Evolutionary conservation across 306 rosid species (phyloP), one percentile per base, ranked within the genome.

Genomic region (Vigna radiata): DNA sequence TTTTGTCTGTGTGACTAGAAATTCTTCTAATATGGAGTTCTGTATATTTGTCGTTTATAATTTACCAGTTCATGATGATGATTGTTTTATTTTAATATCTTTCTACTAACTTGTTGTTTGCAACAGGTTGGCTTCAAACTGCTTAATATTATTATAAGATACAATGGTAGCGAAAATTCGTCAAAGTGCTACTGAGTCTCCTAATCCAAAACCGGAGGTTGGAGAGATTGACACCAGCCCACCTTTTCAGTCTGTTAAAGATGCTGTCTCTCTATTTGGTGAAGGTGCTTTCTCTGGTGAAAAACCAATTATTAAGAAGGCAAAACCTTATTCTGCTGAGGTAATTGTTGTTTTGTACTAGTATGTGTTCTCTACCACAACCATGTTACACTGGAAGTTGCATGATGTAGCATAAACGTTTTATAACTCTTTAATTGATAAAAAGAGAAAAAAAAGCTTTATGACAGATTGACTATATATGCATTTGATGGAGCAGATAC

Each of bases 221-320:
- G 99, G 99, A 79, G 99, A 96, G 89, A 96, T 96, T 21, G 99
- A 96, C 84, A 96, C 99, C 43, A 91, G 98, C 25, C 96, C 97
- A 50, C 99, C 99, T 41, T 96, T 96, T 73, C 99, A 96, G 72
- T 96, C 99, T 37, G 99, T 96, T 73, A 96, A 90, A 85, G 99
- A 96, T 88, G 99, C 99, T 10, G 98, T 96, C 77, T 81, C 85
- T 46, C 83, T 92, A 60, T 96, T 92, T 78, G 98, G 99, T 36
- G 98, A 91, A 84, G 99, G 96, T 8, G 91, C 99, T 63, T 88
- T 91, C 79, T 93, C 98, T 6, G 98, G 97, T 68, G 99, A 92
- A 81, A 91, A 77, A 78, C 87, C 88, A 56, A 65, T 81, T 13
- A 44, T 85, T 81, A 92, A 81, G 89, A 96, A 88, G 90, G 53